A percentile compares a stretch with the other conserved stretches of the same genome.
phyloP scores from a whole-genome alignment of 2,329 filamentous ascomycete genomes.

The Pseudogymnoascus sp. region DNA sequence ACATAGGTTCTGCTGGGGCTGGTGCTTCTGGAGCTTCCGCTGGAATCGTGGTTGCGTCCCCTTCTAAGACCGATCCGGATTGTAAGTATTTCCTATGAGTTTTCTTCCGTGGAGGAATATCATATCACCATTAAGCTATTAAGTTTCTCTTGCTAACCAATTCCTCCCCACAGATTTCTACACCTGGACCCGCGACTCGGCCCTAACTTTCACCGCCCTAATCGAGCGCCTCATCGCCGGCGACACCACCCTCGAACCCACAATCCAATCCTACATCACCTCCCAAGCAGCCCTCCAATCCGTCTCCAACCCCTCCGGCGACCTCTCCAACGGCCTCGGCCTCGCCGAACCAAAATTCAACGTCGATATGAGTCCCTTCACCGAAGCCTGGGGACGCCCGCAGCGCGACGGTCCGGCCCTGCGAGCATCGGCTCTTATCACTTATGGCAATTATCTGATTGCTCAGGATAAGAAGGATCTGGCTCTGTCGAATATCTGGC shows the following conservation, averaged over 20 bases:
- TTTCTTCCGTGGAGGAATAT: background rate
- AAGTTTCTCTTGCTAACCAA: background rate
- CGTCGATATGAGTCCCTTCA: slow-evolving; percentile 52
- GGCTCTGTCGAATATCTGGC: slow-evolving; percentile 55
- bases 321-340: slow-evolving; percentile 37
- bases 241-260: slow-evolving; percentile 43
- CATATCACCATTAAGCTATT: background rate
- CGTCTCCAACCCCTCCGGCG: slow-evolving; percentile 50
- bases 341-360: slow-evolving; percentile 70
- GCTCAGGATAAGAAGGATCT: slow-evolving; percentile 46
- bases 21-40: slow-evolving; percentile 18
- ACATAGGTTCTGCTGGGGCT: background rate
- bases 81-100: slow-evolving; percentile 35
- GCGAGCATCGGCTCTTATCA: slow-evolving; percentile 64
- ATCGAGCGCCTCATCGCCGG: slow-evolving; percentile 52
- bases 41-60: slow-evolving; percentile 52
- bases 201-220: slow-evolving; percentile 61
- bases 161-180: slow-evolving; percentile 53
- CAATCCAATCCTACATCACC: slow-evolving; percentile 61
- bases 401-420: slow-evolving; percentile 75
- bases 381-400: slow-evolving; percentile 64
- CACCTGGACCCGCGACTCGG: slow-evolving; percentile 72
- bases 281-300: slow-evolving; percentile 46
- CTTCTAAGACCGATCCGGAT: slow-evolving; percentile 46
- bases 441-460: slow-evolving; percentile 66